Base-by-base conservation (phyloP, 768 basidiomycete genomes). In the Calocybe cyanea region DNA sequence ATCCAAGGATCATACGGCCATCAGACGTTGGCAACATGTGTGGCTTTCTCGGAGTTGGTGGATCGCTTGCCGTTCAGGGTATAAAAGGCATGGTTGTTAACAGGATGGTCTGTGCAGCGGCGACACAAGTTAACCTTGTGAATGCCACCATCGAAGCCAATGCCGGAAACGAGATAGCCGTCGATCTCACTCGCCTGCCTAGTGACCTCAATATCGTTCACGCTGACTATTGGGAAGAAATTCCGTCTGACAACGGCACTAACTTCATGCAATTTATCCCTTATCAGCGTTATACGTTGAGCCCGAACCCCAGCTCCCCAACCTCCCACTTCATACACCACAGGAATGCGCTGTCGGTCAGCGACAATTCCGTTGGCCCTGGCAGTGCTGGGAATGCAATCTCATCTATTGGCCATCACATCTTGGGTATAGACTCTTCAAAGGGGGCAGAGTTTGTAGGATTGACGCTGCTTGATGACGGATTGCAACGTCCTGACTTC, bases 111-210 rank as follows among this genome's bases (percentile, higher is more conserved):
- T 56, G 54, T 31, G 51, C 54, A 19, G 40, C 51, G 11, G 45
- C 54, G 7, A 53, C 54, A 1, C 54, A 56, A 25, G 54, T 56
- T 43, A 56, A 56, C 49, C 50, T 56, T 49, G 54, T 56, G 6
- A 28, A 48, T n/a, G 51, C 52, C 6, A 51, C 52, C 25, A 32
- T 56, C 18, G 17, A 21, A 28, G 36, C 46, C 17, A 40, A 45
- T 28, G 30, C 28, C 13, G 1, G 11, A 1, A 34, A 30, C 14
- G 13, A 23, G 2, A 28, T 56, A 10, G 42, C 51, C 15, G 20
- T 51, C 8, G 39, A 46, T 30, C 14, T 53, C 24, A 56, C 49
- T 15, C 49, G 46, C 43, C 46, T 46, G 2, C 51, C 55, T 14
- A 53, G 52, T n/a, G 55, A 56, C 24, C 43, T 56, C 7, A 39